Evolutionary conservation across 163 green algal species (phyloP).

Genomic region (Coccomyxa subellipsoidea): DNA sequence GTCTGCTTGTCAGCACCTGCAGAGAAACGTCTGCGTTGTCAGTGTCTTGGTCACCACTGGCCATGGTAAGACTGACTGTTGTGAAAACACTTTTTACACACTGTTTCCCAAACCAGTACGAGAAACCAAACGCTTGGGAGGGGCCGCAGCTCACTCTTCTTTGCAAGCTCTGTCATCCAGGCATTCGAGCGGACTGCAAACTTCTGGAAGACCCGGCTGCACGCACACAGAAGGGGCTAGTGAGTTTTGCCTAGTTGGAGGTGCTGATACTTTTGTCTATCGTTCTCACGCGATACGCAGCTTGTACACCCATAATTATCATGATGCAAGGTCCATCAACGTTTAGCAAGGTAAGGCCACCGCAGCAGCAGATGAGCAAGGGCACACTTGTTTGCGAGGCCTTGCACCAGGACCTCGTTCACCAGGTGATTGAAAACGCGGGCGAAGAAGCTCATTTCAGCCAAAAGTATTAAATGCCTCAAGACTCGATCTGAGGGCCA

Average conservation of each 20-base stretch:
- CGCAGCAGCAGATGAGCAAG: neutral
- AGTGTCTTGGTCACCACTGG: too few species aligned
- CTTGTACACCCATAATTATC: too few species aligned
- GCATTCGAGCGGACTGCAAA: slow-evolving; percentile 57
- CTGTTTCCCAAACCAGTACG: too few species aligned
- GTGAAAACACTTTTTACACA: too few species aligned
- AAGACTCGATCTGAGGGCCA: neutral
- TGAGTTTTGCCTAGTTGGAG: too few species aligned
- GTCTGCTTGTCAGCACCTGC: slow-evolving; percentile 16
- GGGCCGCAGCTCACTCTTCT: slow-evolving; percentile 34
- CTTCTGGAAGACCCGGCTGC: slow-evolving; percentile 52
- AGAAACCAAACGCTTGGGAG: neutral
- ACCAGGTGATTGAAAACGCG: slow-evolving; percentile 50
- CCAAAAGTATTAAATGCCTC: neutral
- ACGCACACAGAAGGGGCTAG: too few species aligned
- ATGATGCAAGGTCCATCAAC: too few species aligned
- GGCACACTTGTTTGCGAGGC: slow-evolving; percentile 42
- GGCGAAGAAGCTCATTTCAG: slow-evolving; percentile 50
- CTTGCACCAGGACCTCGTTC: slow-evolving; percentile 57
- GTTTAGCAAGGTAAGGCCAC: neutral
- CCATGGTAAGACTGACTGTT: too few species aligned
- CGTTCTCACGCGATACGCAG: too few species aligned
- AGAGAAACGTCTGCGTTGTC: too few species aligned
- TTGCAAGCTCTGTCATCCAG: slow-evolving; percentile 36
- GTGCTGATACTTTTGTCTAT: too few species aligned